phyloP scores from a whole-genome alignment of 2,329 filamentous ascomycete genomes.

The Colletotrichum sp. region DNA sequence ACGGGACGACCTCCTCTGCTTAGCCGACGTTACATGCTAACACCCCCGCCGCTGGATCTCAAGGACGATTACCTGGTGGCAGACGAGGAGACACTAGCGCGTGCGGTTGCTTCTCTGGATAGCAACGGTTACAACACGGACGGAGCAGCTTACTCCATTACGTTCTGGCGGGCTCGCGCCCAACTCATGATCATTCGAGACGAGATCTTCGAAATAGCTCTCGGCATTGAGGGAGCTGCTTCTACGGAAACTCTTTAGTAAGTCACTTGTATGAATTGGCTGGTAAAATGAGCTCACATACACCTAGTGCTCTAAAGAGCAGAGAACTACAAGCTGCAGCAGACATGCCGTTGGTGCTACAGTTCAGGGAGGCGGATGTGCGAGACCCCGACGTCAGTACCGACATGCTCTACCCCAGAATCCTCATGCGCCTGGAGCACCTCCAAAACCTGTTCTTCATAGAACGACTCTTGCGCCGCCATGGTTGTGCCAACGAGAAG shows the following conservation, averaged over 20 bases:
- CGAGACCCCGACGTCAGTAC: conserved; percentile 32
- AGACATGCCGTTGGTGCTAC: conserved; percentile 41
- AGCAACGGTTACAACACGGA: conserved; percentile 56
- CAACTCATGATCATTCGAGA: conserved; percentile 57
- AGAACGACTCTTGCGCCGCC: conserved; percentile 58
- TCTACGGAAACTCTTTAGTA: neutral
- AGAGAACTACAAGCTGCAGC: conserved; percentile 35
- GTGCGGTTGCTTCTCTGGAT: conserved; percentile 46
- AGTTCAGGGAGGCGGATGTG: conserved; percentile 41
- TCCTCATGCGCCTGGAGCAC: conserved; percentile 54
- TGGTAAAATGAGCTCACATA: too few relatives aligned
- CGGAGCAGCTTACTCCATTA: conserved; percentile 46
- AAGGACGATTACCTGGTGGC: conserved; percentile 52
- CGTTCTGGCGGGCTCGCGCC: conserved; percentile 49
- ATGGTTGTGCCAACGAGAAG: conserved; percentile 38
- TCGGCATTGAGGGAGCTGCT: conserved; percentile 43
- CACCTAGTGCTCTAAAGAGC: conserved; percentile 40
- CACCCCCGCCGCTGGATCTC: conserved; percentile 60
- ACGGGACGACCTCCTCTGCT: conserved; percentile 60
- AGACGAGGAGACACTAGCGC: conserved; percentile 43
- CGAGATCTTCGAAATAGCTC: conserved; percentile 63
- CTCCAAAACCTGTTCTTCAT: conserved; percentile 64
- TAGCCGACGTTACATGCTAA: conserved; percentile 56
- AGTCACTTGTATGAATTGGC: too few relatives aligned
- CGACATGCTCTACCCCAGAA: conserved; percentile 43